Evolutionary conservation across 2,329 filamentous ascomycete species (phyloP).

Genomic region (Calonectria henricotiae): DNA sequence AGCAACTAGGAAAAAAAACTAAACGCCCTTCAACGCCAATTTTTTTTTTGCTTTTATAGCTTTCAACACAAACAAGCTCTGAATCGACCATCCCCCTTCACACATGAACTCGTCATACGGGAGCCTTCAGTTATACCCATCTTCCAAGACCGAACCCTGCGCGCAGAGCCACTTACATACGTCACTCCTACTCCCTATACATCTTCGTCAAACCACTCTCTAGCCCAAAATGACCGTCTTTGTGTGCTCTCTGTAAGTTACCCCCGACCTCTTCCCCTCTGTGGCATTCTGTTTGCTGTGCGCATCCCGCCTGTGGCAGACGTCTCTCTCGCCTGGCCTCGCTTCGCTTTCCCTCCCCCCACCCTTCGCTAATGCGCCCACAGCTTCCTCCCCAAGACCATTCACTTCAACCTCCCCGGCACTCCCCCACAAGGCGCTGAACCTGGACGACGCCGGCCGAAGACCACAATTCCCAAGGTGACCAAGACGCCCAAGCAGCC

Average conservation of each 20-base stretch:
- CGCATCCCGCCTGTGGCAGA: slow-evolving; percentile 35
- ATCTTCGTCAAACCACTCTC: slow-evolving; percentile 28
- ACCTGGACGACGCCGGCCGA: slow-evolving; percentile 53
- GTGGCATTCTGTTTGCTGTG: slow-evolving; percentile 12
- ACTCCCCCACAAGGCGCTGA: slow-evolving; percentile 63
- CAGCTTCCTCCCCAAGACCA: slow-evolving; percentile 93
- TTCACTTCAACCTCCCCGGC: slow-evolving; percentile 84
- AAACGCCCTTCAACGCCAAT: slow-evolving; percentile 26
- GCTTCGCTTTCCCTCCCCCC: not conserved
- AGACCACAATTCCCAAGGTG: slow-evolving; percentile 45
- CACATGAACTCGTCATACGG: slow-evolving; percentile 53
- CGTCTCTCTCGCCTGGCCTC: slow-evolving; percentile 37
- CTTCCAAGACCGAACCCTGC: slow-evolving; percentile 28
- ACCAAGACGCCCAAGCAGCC: slow-evolving; percentile 36
- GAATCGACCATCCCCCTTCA: slow-evolving; percentile 15
- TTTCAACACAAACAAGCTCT: not conserved
- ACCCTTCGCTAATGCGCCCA: slow-evolving; percentile 41
- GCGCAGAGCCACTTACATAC: slow-evolving; percentile 31
- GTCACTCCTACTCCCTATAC: slow-evolving; percentile 31
- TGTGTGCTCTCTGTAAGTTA: slow-evolving; percentile 61
- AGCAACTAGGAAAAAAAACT: slow-evolving; percentile 34
- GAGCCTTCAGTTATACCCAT: slow-evolving; percentile 41
- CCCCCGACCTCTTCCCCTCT: slow-evolving; percentile 5
- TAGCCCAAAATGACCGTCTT: slow-evolving; percentile 61
- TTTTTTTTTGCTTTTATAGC: slow-evolving; percentile 21